These are phyloP conservation scores for Oryza longistaminata DNA, from an alignment of 176 grass and related monocot genomes.

Conservation along the genomic window DNA sequence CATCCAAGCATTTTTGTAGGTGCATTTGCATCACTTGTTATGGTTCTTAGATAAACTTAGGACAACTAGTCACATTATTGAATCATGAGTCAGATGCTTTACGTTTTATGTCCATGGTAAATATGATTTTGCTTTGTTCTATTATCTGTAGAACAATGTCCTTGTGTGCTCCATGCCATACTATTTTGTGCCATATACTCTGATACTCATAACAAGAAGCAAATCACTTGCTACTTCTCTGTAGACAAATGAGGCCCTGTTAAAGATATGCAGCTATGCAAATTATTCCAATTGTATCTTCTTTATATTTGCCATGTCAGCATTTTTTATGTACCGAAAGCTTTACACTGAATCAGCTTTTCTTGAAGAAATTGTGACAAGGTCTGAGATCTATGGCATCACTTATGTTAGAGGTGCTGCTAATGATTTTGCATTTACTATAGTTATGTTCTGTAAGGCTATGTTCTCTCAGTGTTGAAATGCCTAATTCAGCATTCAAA, in stretches of 20 bases:
- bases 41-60: background rate
- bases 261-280: background rate
- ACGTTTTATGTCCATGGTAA: background rate
- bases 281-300: background rate
- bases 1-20: background rate
- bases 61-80: background rate
- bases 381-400: background rate
- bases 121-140: background rate
- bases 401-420: background rate
- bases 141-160: background rate
- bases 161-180: background rate
- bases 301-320: background rate
- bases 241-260: background rate
- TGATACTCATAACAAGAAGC: background rate
- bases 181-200: background rate
- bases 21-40: background rate
- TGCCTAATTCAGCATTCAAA: background rate
- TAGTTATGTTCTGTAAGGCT: background rate
- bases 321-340: background rate
- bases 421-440: background rate
- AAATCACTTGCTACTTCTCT: background rate
- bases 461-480: background rate
- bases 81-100: background rate
- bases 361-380: background rate
- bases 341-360: background rate